Evolutionary conservation across 2,329 filamentous ascomycete species (phyloP), one percentile per base, ranked within the genome.

Genomic region (Fusarium sp.): DNA sequence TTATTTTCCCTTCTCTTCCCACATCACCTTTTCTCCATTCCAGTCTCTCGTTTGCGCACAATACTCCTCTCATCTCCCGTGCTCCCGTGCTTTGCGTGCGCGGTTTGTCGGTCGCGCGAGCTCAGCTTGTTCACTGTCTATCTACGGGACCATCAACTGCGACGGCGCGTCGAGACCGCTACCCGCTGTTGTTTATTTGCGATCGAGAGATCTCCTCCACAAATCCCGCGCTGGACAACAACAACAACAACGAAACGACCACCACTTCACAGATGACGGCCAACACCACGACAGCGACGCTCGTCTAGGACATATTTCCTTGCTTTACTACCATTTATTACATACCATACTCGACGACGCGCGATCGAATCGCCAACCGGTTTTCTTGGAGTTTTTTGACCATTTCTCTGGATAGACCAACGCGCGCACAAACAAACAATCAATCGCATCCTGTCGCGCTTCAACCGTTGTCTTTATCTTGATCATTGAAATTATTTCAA

Each of bases 21-120:
- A 67, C 66, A 35, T 74, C 75, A 72, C 71, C 70, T 72, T 74
- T 72, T 64, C 67, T 69, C 72, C 63, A 74, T 78, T 72, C 70
- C 74, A 74, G 74, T 78, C 77, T 63, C 70, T 76, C 76, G 66
- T 77, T 75, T 75, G 71, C 69, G 70, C 64, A 57, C 61, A 67
- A 72, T 62, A 66, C 63, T 57, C 57, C 63, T 61, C 62, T 60
- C 66, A 58, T 68, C 58, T 70, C 59, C 53, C 49, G 68, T 65
- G 53, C 58, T 57, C 47, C 52, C 56, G 58, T 70, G 58, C 52
- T 61, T 58, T 73, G 66, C 48, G 60, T 73, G 66, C 46, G 60
- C 62, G 62, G 64, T 66, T 49, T 54, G 35, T 56, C 61, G 63
- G 70, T 67, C 45, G 54, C 61, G 63, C 57, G 55, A 63, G 54